Evolutionary conservation across 169 alveolate genomes (phyloP).

Genomic region (Besnoitia besnoiti): DNA sequence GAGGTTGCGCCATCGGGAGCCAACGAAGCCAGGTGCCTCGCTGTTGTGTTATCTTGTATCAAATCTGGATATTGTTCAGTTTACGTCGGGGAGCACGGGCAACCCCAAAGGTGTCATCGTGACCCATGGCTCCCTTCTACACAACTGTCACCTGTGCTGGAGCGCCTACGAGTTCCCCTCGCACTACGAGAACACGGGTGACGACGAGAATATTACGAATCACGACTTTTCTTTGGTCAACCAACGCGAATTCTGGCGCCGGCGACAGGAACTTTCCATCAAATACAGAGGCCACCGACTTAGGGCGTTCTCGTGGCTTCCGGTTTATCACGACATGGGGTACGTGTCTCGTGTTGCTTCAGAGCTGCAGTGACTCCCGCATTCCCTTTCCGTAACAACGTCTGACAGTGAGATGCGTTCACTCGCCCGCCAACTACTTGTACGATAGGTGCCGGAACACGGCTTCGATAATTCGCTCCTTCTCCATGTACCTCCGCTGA

Average conservation of each 20-base stretch:
- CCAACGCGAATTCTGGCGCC: constrained; percentile 57
- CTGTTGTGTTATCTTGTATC: no score
- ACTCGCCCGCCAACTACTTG: background rate
- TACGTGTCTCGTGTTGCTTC: background rate
- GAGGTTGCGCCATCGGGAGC: no score
- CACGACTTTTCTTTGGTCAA: constrained; percentile 49
- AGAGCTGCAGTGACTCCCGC: background rate
- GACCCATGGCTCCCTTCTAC: constrained; percentile 76
- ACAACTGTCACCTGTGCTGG: constrained; percentile 76
- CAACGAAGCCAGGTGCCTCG: no score
- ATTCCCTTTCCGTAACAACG: background rate
- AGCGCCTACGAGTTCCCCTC: constrained; percentile 70
- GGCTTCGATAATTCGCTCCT: no score
- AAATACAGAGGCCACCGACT: constrained; percentile 67
- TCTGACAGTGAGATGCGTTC: background rate
- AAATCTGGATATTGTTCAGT: constrained; percentile 56
- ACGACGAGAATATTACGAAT: constrained; percentile 47
- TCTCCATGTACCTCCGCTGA: no score
- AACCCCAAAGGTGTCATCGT: constrained; percentile 79
- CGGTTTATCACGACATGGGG: constrained; percentile 83
- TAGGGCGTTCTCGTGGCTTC: constrained; percentile 77
- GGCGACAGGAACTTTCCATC: constrained; percentile 55
- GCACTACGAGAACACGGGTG: constrained; percentile 61
- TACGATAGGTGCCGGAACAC: background rate
- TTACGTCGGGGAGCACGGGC: constrained; percentile 80